Evolutionary conservation across 768 basidiomycete species (phyloP).

Genomic region (Cystobasidium ongulense): DNA sequence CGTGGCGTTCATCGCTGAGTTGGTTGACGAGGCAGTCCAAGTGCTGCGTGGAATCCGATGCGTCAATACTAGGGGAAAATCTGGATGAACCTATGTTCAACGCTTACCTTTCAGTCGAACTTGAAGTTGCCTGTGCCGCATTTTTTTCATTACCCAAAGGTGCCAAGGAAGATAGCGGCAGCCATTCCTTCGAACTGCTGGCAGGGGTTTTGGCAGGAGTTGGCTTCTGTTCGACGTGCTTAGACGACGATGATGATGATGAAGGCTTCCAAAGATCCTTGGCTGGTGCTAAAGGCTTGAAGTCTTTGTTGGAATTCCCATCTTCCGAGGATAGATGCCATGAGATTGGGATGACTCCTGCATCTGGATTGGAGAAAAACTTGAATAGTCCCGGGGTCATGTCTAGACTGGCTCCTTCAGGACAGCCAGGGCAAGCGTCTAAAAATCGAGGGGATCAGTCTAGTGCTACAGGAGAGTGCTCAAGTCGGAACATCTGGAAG

Average conservation of each 20-base stretch:
- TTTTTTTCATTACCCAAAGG: background rate
- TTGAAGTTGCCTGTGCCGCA: background rate
- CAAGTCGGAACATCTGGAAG: background rate
- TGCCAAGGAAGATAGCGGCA: background rate
- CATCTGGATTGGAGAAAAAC: conserved; percentile 4
- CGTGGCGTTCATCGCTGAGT: background rate
- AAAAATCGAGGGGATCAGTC: no score
- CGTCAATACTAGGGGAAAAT: background rate
- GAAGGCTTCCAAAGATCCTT: background rate
- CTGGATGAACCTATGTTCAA: background rate
- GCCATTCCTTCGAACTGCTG: background rate
- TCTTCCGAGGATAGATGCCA: conserved; percentile 1
- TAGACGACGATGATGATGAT: background rate
- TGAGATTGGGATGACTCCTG: background rate
- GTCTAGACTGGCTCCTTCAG: background rate
- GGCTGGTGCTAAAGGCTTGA: background rate
- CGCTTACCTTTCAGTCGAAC: background rate
- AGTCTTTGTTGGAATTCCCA: background rate
- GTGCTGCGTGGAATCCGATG: background rate
- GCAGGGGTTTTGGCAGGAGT: background rate
- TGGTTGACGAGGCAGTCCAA: background rate
- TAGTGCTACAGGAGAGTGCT: no score
- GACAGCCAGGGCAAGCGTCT: conserved; percentile 19
- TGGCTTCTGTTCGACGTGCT: background rate
- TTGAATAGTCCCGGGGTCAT: conserved; percentile 18